These are phyloP conservation scores for Termitomyces sp. DNA, from an alignment of 768 basidiomycete genomes.

Conservation along the genomic window DNA sequence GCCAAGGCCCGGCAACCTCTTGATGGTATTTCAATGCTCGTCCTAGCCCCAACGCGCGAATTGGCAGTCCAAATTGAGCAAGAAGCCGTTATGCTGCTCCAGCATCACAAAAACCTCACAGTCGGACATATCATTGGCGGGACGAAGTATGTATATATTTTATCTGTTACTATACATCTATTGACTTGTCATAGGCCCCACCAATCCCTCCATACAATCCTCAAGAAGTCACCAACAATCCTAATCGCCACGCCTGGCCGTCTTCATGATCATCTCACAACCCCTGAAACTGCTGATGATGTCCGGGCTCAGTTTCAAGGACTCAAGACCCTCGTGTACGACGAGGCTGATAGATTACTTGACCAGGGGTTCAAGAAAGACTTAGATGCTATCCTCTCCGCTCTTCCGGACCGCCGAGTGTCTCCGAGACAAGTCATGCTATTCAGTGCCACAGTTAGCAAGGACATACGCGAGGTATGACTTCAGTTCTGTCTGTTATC, in stretches of 20 bases:
- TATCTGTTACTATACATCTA: background rate
- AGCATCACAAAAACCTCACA: constrained; percentile 28
- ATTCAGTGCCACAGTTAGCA: constrained; percentile 72
- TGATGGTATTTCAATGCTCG: too few species aligned
- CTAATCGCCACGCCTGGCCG: constrained; percentile 74
- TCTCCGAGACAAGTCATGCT: constrained; percentile 59
- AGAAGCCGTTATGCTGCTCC: constrained; percentile 44
- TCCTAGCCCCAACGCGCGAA: too few species aligned
- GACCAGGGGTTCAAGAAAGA: constrained; percentile 70
- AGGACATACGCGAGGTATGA: constrained; percentile 51
- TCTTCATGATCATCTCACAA: constrained; percentile 58
- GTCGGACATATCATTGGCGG: constrained; percentile 52
- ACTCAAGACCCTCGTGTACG: constrained; percentile 49
- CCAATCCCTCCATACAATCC: constrained; percentile 15
- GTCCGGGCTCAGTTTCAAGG: constrained; percentile 24
- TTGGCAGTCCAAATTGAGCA: too few species aligned
- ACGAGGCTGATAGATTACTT: constrained; percentile 71
- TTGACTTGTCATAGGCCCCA: background rate
- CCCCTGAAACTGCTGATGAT: constrained; percentile 9
- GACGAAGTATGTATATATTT: constrained; percentile 30
- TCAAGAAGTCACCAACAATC: constrained; percentile 35
- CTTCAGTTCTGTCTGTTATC: background rate
- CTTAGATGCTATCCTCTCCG: constrained; percentile 54
- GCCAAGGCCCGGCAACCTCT: too few species aligned
- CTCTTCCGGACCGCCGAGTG: constrained; percentile 35